Percentiles rank a stretch among this genome's conserved stretches.
These are phyloP conservation scores for Candida caryicola DNA, from an alignment of 805 yeast species.

Conservation along the genomic window DNA sequence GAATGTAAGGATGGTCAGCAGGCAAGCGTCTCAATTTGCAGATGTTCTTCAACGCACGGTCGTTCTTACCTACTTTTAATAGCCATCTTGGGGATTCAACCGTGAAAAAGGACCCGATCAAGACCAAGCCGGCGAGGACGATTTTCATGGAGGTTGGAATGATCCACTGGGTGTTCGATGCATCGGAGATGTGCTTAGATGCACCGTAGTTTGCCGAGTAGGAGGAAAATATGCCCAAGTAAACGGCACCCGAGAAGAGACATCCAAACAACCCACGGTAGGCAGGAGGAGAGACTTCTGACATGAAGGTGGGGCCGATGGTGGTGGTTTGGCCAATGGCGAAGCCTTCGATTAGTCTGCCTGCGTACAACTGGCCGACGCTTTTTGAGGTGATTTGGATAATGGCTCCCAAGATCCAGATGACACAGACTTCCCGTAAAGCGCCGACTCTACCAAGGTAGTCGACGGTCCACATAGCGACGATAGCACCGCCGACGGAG, in stretches of 20 bases:
- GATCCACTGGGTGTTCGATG: constrained; percentile 47
- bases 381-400: constrained; percentile 46
- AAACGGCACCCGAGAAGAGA: constrained; percentile 57
- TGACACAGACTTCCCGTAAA: constrained; percentile 39
- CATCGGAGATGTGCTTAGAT: constrained; percentile 40
- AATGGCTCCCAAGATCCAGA: constrained; percentile 38
- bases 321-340: constrained; percentile 58
- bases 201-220: constrained; percentile 53
- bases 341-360: constrained; percentile 53
- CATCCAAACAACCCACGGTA: constrained; percentile 53
- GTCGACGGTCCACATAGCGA: constrained; percentile 50
- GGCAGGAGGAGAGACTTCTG: constrained; percentile 52
- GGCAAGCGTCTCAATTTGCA: constrained; percentile 44
- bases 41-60: constrained; percentile 38
- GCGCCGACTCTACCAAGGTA: constrained; percentile 51
- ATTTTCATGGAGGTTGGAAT: constrained; percentile 49
- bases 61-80: constrained; percentile 39
- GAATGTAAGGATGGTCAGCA: constrained; percentile 46
- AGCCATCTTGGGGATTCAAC: constrained; percentile 54
- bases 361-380: constrained; percentile 54
- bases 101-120: constrained; percentile 43
- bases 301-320: constrained; percentile 52
- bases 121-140: constrained; percentile 45
- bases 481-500: constrained; percentile 50
- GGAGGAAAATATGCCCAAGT: constrained; percentile 50